These are phyloP conservation scores for Eutrema salsugineum DNA, from an alignment of 441 rosid species.

Conservation along the genomic window DNA sequence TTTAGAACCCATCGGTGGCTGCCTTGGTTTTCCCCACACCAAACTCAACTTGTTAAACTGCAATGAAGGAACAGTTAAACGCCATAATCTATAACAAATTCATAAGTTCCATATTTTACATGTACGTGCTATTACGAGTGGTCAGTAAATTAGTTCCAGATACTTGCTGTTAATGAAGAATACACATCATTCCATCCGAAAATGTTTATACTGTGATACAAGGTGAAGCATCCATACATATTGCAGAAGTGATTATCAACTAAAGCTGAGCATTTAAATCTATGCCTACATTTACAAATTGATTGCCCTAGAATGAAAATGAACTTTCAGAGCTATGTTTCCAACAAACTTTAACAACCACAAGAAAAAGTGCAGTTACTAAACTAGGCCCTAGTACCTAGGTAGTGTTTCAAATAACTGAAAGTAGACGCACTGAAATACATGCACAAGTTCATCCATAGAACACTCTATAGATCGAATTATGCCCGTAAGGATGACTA, in stretches of 20 bases:
- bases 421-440: constrained; percentile 11
- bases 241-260: not conserved
- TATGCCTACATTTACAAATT: not conserved
- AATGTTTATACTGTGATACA: not conserved
- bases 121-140: not conserved
- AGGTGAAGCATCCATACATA: not conserved
- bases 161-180: not conserved
- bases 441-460: not conserved
- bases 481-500: not conserved
- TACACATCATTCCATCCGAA: not conserved
- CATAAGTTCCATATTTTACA: not conserved
- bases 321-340: constrained; percentile 1
- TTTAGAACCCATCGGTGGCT: constrained; percentile 61
- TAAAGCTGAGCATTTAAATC: not conserved
- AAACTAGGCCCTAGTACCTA: not conserved
- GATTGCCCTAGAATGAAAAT: not conserved
- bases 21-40: constrained; percentile 96
- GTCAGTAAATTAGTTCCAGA: not conserved
- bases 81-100: constrained; percentile 2
- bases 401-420: not conserved
- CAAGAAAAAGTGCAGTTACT: not conserved
- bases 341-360: not conserved
- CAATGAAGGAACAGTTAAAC: constrained; percentile 34
- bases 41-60: constrained; percentile 80
- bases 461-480: not conserved